These are phyloP conservation scores for Amanita muscaria DNA, from an alignment of 768 basidiomycete genomes.

Conservation along the genomic window DNA sequence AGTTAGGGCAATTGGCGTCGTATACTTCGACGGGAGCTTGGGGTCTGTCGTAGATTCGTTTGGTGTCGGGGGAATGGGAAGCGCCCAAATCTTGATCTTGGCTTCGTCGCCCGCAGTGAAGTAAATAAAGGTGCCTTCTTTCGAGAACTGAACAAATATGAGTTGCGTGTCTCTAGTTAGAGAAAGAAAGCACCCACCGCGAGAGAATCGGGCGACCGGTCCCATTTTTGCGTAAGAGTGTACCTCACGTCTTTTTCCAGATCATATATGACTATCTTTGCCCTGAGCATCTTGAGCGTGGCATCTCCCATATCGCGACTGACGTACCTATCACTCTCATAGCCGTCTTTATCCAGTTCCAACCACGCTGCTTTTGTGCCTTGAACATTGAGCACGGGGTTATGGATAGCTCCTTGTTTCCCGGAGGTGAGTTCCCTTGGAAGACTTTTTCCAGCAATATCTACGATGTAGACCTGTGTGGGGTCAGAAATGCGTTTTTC, in stretches of 20 bases:
- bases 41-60: conserved; percentile 44
- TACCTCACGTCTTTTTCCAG: conserved; percentile 55
- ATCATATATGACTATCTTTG: conserved; percentile 75
- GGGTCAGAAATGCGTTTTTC: background rate
- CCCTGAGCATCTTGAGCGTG: conserved; percentile 27
- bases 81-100: conserved; percentile 60
- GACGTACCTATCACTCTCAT: conserved; percentile 73
- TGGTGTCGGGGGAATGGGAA: conserved; percentile 61
- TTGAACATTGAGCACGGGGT: conserved; percentile 57
- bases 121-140: conserved; percentile 60
- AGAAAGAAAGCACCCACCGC: conserved; percentile 33
- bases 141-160: conserved; percentile 51
- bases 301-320: background rate
- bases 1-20: conserved; percentile 52
- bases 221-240: conserved; percentile 78
- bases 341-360: conserved; percentile 80
- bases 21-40: conserved; percentile 35
- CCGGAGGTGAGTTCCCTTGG: conserved; percentile 74
- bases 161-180: background rate
- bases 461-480: conserved; percentile 60
- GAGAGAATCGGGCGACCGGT: conserved; percentile 61
- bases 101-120: conserved; percentile 74
- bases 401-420: conserved; percentile 72
- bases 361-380: conserved; percentile 80
- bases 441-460: conserved; percentile 38